A percentile compares a stretch with the other conserved stretches of the same genome.
Evolutionary conservation across 176 grass and related monocot species (phyloP).

Genomic region (Urochloa ruziziensis): DNA sequence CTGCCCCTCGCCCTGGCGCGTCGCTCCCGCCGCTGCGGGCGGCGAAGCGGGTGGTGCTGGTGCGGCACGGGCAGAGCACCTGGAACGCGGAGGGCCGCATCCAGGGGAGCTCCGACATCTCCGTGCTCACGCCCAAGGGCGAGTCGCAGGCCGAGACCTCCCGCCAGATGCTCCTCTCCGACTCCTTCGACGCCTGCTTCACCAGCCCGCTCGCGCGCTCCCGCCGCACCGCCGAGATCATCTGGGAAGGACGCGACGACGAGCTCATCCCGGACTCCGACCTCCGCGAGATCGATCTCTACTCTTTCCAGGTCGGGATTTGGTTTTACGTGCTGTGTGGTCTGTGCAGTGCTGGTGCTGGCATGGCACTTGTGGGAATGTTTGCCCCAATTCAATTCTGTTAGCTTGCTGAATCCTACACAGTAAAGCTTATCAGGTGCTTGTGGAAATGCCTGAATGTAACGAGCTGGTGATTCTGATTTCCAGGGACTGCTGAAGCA

Average conservation of each 20-base stretch:
- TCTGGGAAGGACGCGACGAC: constrained; percentile 52
- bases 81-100: constrained; percentile 94
- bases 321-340: background rate
- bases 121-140: constrained; percentile 86
- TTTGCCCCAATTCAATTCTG: background rate
- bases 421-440: background rate
- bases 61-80: constrained; percentile 98
- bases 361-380: background rate
- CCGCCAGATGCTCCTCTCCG: constrained; percentile 75
- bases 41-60: constrained; percentile 86
- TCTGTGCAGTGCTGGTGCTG: too few species aligned
- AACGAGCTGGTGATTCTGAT: background rate
- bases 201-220: constrained; percentile 85
- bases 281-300: constrained; percentile 93
- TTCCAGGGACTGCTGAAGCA: constrained; percentile 73
- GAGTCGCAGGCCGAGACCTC: constrained; percentile 90
- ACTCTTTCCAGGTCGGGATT: constrained; percentile 65
- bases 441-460: background rate
- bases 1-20: background rate
- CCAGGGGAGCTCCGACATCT: constrained; percentile 87
- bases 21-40: constrained; percentile 38
- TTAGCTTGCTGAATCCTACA: too few species aligned
- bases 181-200: constrained; percentile 90
- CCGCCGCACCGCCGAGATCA: constrained; percentile 84
- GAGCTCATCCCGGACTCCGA: constrained; percentile 71